Percentiles rank a stretch among this genome's conserved stretches.
phyloP scores from a whole-genome alignment of 1,139 yeast genomes.

The Trichomonascaceae sp. region DNA sequence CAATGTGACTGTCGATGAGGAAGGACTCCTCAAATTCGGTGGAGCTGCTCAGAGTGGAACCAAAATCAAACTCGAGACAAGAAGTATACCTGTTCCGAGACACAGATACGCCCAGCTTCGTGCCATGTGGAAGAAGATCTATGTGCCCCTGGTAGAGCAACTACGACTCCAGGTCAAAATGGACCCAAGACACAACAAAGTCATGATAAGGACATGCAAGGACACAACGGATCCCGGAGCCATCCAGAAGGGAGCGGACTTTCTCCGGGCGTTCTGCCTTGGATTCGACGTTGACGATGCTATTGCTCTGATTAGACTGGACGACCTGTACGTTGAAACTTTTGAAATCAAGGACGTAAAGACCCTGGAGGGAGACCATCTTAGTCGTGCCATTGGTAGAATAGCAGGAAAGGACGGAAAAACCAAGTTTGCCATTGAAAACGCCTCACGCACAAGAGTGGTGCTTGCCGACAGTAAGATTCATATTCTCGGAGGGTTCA shows the following conservation, averaged over 20 bases:
- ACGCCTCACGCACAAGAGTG: conserved; percentile 95
- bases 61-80: conserved; percentile 66
- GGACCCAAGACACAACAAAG: conserved; percentile 77
- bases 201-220: conserved; percentile 73
- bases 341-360: conserved; percentile 95
- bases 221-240: conserved; percentile 87
- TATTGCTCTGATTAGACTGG: conserved; percentile 82
- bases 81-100: conserved; percentile 91
- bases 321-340: conserved; percentile 91
- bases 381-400: conserved; percentile 97
- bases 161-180: conserved; percentile 89
- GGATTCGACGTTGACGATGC: conserved; percentile 98
- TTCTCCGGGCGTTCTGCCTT: conserved; percentile 82
- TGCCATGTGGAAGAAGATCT: conserved; percentile 81
- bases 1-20: conserved; percentile 28
- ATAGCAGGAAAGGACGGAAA: conserved; percentile 99
- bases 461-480: conserved; percentile 94
- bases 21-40: conserved; percentile 77
- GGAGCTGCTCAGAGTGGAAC: conserved; percentile 56
- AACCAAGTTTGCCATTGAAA: conserved; percentile 95
- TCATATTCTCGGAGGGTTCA: conserved; percentile 92
- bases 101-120: conserved; percentile 92
- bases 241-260: conserved; percentile 94
- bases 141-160: conserved; percentile 92
- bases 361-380: conserved; percentile 88